A percentile compares a stretch with the other conserved stretches of the same genome.
These are phyloP conservation scores for Rhizopogon sp. DNA, from an alignment of 768 basidiomycete genomes.

Conservation along the genomic window DNA sequence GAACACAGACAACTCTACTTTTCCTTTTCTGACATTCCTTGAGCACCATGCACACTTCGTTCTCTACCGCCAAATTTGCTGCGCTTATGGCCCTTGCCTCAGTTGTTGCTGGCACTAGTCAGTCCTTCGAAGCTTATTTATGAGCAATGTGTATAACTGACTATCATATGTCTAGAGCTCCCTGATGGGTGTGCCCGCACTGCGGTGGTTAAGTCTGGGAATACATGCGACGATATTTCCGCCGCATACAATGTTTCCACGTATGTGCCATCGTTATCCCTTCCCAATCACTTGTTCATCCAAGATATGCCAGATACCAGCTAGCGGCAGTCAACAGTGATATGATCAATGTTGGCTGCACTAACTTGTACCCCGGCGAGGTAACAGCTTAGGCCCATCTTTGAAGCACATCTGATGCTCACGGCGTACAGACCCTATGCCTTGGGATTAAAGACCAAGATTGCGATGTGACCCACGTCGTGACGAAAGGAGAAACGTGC, in stretches of 20 bases:
- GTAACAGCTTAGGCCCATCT: slow-evolving; percentile 16
- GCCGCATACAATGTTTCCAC: slow-evolving; percentile 55
- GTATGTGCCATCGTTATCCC: slow-evolving; percentile 30
- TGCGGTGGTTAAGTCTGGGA: slow-evolving; percentile 51
- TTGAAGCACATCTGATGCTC: not conserved
- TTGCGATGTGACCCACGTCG: slow-evolving; percentile 47
- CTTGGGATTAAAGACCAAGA: slow-evolving; percentile 54
- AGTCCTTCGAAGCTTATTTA: slow-evolving; percentile 4
- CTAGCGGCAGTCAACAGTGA: slow-evolving; percentile 47
- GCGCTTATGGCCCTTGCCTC: not conserved
- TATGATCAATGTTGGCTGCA: slow-evolving; percentile 46
- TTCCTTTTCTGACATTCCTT: not conserved
- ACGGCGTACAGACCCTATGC: slow-evolving; percentile 38
- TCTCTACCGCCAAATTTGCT: slow-evolving; percentile 8
- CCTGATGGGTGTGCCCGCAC: slow-evolving; percentile 46
- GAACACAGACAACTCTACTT: not conserved
- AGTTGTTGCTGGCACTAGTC: slow-evolving; percentile 9
- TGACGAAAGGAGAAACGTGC: slow-evolving; percentile 49
- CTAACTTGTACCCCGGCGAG: slow-evolving; percentile 51
- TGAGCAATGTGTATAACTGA: not conserved
- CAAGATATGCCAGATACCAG: slow-evolving; percentile 40
- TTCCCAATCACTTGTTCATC: not conserved
- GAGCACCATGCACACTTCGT: slow-evolving; percentile 14
- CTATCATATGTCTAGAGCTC: not conserved
- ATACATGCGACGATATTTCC: slow-evolving; percentile 68